Percentiles rank a stretch among this genome's conserved stretches.
Conservation (phyloP, 2,329 filamentous ascomycete species). For the Penicillium fuscoglaucum region DNA sequence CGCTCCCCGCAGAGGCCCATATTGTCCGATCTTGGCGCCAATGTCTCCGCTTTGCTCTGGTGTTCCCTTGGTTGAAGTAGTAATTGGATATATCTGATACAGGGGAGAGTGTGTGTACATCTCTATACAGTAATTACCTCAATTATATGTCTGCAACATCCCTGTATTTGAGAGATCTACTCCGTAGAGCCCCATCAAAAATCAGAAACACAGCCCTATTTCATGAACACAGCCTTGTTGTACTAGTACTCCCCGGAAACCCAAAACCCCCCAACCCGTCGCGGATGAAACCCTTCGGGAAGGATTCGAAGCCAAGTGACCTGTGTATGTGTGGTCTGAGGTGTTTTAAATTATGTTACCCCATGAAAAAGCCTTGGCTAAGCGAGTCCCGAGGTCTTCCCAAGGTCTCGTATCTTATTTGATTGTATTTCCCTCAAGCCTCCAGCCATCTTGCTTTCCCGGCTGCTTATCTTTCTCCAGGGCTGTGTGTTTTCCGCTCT, state of each 20-base stretch:
- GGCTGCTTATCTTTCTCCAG: background rate
- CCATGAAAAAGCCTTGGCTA: background rate
- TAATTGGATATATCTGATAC: background rate
- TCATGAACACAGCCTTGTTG: background rate
- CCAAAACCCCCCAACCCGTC: background rate
- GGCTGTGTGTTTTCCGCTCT: background rate
- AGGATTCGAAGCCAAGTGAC: background rate
- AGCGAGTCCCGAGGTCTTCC: background rate
- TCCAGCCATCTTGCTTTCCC: background rate
- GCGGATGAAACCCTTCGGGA: background rate
- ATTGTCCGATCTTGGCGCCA: background rate
- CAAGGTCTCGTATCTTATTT: background rate
- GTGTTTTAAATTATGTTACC: background rate
- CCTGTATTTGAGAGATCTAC: background rate
- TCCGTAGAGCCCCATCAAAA: background rate
- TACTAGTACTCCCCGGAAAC: background rate
- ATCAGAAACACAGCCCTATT: background rate
- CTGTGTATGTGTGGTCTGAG: background rate
- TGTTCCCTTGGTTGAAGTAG: background rate
- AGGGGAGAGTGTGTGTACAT: background rate
- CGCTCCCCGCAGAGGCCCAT: conserved; percentile 2
- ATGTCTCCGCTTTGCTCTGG: conserved; percentile 3
- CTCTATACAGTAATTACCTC: background rate
- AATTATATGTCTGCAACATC: too few relatives aligned
- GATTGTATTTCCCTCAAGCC: background rate